These are phyloP conservation scores for Ophiostoma himal-ulmi DNA, from an alignment of 2,329 filamentous ascomycete genomes.

Conservation along the genomic window DNA sequence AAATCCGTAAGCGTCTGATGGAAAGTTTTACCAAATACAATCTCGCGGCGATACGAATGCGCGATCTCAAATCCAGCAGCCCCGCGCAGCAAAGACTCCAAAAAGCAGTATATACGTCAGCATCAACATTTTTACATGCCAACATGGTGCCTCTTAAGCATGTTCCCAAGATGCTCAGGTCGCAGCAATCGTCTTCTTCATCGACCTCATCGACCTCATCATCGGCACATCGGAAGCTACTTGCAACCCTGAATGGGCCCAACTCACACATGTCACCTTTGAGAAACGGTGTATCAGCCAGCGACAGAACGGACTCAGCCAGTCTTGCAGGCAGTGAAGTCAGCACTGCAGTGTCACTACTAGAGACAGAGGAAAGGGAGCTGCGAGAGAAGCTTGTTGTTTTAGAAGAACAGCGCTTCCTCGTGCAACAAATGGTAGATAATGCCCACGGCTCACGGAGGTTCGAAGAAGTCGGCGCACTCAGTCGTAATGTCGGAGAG, in stretches of 20 bases:
- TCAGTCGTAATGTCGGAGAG: slow-evolving; percentile 77
- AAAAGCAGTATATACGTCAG: slow-evolving; percentile 74
- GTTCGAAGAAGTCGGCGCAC: slow-evolving; percentile 78
- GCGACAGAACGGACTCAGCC: slow-evolving; percentile 43
- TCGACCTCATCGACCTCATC: background rate
- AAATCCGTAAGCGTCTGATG: slow-evolving; percentile 81
- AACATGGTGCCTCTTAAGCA: slow-evolving; percentile 86
- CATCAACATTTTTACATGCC: slow-evolving; percentile 75
- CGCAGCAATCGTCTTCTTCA: slow-evolving; percentile 33
- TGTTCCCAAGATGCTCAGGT: slow-evolving; percentile 59
- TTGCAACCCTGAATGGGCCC: slow-evolving; percentile 28
- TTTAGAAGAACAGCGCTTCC: slow-evolving; percentile 84
- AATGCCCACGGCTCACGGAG: slow-evolving; percentile 68
- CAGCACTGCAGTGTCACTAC: slow-evolving; percentile 48
- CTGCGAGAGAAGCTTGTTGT: slow-evolving; percentile 74
- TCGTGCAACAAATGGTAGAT: slow-evolving; percentile 79
- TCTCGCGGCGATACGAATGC: slow-evolving; percentile 69
- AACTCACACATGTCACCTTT: slow-evolving; percentile 35
- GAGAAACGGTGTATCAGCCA: slow-evolving; percentile 43
- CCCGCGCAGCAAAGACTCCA: slow-evolving; percentile 70
- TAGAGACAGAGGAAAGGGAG: slow-evolving; percentile 80
- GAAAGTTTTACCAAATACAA: slow-evolving; percentile 89
- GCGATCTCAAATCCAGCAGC: slow-evolving; percentile 68
- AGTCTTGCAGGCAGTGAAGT: slow-evolving; percentile 45
- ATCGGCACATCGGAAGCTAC: slow-evolving; percentile 30